A percentile compares a stretch with the other conserved stretches of the same genome.
phyloP scores from a whole-genome alignment of 768 basidiomycete genomes.

The Aureoboletus auriporus region DNA sequence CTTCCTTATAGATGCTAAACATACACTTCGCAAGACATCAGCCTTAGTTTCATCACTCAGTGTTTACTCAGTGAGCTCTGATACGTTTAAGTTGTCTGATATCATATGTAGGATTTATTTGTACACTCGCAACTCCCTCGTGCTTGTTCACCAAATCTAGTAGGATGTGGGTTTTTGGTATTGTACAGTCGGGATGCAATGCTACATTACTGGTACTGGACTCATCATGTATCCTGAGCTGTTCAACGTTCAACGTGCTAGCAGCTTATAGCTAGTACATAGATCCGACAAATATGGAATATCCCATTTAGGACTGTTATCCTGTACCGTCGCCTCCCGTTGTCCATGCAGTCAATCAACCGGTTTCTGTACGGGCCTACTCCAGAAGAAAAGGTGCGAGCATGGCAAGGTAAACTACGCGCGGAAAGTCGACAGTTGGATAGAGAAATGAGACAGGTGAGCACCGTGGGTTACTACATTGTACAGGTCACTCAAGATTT shows the following conservation, averaged over 20 bases:
- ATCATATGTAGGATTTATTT: neutral
- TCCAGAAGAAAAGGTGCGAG: conserved; percentile 87
- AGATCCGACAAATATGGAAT: conserved; percentile 9
- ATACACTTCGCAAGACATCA: neutral
- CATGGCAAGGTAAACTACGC: conserved; percentile 88
- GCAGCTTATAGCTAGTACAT: no score
- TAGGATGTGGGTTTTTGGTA: no score
- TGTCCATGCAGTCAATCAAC: conserved; percentile 79
- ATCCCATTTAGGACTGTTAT: conserved; percentile 12
- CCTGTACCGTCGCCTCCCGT: neutral
- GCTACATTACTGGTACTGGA: no score
- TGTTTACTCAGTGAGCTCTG: neutral
- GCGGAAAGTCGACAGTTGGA: conserved; percentile 80
- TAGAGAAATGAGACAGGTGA: conserved; percentile 93
- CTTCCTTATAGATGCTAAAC: conserved; percentile 24
- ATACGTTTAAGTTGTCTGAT: conserved; percentile 5
- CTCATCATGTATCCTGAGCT: no score
- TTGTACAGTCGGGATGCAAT: no score
- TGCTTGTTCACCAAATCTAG: no score
- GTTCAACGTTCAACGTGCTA: no score
- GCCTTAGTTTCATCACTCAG: no score
- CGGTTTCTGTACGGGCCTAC: conserved; percentile 95
- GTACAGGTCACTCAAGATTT: conserved; percentile 11
- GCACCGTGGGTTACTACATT: conserved; percentile 23
- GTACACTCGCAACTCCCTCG: no score